Evolutionary conservation across 805 yeast species (phyloP).

Genomic region (Candida loeiensis): DNA sequence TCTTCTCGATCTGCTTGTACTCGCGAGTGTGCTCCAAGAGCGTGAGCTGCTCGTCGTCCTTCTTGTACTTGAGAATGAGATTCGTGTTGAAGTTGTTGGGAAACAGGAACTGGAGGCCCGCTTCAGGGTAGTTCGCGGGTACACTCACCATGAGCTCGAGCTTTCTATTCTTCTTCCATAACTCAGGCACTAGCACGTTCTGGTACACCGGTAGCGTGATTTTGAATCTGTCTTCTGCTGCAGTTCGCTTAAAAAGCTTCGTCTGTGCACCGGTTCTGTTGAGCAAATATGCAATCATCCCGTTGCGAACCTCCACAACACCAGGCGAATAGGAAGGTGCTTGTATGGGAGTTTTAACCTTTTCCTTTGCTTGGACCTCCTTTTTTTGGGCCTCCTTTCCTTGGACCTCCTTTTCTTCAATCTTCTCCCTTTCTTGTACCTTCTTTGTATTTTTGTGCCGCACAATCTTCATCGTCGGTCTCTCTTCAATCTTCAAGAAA

Average conservation of each 20-base stretch:
- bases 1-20: conserved; percentile 26
- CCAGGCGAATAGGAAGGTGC: conserved; percentile 7
- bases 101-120: conserved; percentile 18
- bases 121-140: conserved; percentile 34
- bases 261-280: conserved; percentile 22
- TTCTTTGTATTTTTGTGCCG: conserved; percentile 19
- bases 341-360: background rate
- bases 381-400: background rate
- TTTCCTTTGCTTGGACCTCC: background rate
- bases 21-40: conserved; percentile 18
- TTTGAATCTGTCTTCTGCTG: conserved; percentile 27
- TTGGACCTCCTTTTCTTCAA: background rate
- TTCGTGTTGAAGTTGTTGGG: conserved; percentile 31
- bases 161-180: conserved; percentile 25
- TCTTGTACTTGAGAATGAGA: conserved; percentile 23
- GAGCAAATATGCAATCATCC: conserved; percentile 23
- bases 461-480: conserved; percentile 60
- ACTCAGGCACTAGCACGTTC: conserved; percentile 19
- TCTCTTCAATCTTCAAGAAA: conserved; percentile 56
- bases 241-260: conserved; percentile 14
- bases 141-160: conserved; percentile 32
- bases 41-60: conserved; percentile 11
- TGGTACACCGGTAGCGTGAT: conserved; percentile 27
- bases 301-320: conserved; percentile 14
- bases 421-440: conserved; percentile 5